A percentile compares a stretch with the other conserved stretches of the same genome.
Conservation (phyloP, 2,329 filamentous ascomycete species). For the Penicillium sumatraense region DNA sequence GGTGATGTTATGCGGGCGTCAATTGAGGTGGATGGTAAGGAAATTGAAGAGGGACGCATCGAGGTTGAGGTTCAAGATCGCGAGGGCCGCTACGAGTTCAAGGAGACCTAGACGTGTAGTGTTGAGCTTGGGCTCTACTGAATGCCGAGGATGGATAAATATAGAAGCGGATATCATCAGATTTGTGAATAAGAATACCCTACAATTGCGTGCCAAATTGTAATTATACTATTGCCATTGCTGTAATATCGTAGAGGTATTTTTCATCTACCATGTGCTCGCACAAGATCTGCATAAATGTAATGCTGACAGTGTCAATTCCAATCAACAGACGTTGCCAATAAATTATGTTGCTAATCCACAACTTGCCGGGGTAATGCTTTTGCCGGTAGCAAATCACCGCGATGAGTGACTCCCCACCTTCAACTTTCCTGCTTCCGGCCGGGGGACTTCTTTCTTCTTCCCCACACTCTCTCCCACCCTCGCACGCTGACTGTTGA, state of each 20-base stretch:
- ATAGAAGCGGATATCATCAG: neutral
- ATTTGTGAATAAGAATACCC: neutral
- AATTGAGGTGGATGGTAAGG: conserved; percentile 76
- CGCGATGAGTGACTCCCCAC: conserved; percentile 12
- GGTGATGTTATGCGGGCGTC: conserved; percentile 89
- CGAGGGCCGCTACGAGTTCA: conserved; percentile 75
- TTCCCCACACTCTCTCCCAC: too few relatives aligned
- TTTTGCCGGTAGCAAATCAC: conserved; percentile 20
- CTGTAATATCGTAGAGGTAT: too few relatives aligned
- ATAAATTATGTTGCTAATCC: too few relatives aligned
- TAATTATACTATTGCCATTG: too few relatives aligned
- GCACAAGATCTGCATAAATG: too few relatives aligned
- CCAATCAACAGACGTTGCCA: too few relatives aligned
- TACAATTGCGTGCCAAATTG: too few relatives aligned
- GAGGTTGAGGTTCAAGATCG: conserved; percentile 83
- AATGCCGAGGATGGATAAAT: neutral
- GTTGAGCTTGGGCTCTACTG: neutral
- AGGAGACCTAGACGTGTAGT: conserved; percentile 61
- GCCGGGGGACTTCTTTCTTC: conserved; percentile 10
- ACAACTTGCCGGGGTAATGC: conserved; percentile 10
- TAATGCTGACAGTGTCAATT: too few relatives aligned
- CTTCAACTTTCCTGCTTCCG: conserved; percentile 4
- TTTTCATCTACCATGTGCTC: too few relatives aligned
- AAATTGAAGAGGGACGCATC: conserved; percentile 81
- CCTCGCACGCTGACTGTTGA: too few relatives aligned